Conservation (phyloP, 306 rosid species). For the Prunus salicina region DNA sequence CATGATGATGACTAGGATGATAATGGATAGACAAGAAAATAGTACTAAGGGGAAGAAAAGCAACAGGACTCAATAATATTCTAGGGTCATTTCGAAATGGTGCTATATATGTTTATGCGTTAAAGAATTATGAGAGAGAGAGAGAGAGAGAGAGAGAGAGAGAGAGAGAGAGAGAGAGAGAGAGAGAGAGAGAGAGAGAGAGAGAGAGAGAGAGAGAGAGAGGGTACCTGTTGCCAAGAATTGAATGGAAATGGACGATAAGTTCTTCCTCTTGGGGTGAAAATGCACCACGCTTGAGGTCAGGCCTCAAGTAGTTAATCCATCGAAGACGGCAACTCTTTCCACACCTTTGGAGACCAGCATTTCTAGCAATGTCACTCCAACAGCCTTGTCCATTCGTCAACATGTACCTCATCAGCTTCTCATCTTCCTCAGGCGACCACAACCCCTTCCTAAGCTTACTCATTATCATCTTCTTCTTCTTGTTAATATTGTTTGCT, state of each 20-base stretch:
- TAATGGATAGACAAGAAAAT: no score
- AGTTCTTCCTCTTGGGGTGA: conserved; percentile 74
- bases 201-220: no score
- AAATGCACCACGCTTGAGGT: conserved; percentile 90
- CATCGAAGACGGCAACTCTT: conserved; percentile 98
- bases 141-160: no score
- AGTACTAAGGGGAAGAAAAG: no score
- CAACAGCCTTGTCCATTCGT: conserved; percentile 94
- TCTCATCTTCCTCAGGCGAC: conserved; percentile 98
- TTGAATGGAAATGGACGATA: conserved; percentile 78
- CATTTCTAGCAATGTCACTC: conserved; percentile 88
- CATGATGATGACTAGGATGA: no score
- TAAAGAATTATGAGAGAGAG: background rate
- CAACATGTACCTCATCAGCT: conserved; percentile 78
- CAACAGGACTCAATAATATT: background rate
- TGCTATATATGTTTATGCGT: background rate
- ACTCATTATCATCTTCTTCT: conserved; percentile 4
- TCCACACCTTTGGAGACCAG: conserved; percentile 84
- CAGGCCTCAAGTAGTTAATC: conserved; percentile 94
- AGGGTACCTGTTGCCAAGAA: conserved; percentile 81
- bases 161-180: no score
- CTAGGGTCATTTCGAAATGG: background rate
- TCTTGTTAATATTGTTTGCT: background rate
- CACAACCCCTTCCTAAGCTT: conserved; percentile 76
- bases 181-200: no score